Evolutionary conservation across 768 basidiomycete species (phyloP).

Genomic region (Rhizopogon vulgaris): DNA sequence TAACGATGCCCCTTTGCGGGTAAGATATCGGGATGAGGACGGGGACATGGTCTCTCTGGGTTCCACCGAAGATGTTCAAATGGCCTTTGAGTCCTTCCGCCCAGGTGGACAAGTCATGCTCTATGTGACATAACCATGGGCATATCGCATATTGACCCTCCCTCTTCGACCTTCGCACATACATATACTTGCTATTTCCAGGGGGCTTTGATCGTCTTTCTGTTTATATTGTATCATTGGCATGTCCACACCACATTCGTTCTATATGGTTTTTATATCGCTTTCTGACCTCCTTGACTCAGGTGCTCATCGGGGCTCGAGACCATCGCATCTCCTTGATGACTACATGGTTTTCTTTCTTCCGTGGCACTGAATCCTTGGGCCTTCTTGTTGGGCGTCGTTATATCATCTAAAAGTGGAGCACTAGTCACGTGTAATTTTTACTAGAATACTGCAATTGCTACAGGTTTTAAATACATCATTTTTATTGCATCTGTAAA

Average conservation of each 20-base stretch:
- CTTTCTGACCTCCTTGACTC: slow-evolving; percentile 14
- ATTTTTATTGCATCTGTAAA: slow-evolving; percentile 16
- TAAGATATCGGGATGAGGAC: slow-evolving; percentile 90
- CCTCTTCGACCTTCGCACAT: slow-evolving; percentile 4
- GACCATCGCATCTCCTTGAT: slow-evolving; percentile 7
- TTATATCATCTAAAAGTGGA: slow-evolving; percentile 25
- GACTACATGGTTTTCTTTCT: slow-evolving; percentile 8
- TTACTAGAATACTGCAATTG: slow-evolving; percentile 31
- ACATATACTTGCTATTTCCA: slow-evolving; percentile 10
- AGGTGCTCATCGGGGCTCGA: slow-evolving; percentile 3
- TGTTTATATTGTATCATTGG: slow-evolving; percentile 13
- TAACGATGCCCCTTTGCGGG: slow-evolving; percentile 74
- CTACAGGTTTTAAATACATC: slow-evolving; percentile 23
- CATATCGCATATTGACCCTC: slow-evolving; percentile 3
- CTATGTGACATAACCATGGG: slow-evolving; percentile 54
- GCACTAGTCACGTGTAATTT: slow-evolving; percentile 29
- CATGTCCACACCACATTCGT: slow-evolving; percentile 17
- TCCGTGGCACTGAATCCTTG: slow-evolving; percentile 7
- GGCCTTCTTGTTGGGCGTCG: slow-evolving; percentile 9
- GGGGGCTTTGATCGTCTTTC: slow-evolving; percentile 6
- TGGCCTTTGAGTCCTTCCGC: slow-evolving; percentile 83
- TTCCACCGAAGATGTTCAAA: slow-evolving; percentile 89
- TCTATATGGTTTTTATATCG: slow-evolving; percentile 10
- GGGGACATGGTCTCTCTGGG: slow-evolving; percentile 85
- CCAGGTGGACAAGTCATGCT: slow-evolving; percentile 78